Base-by-base conservation (phyloP, 305 asterid genomes). In the Fraxinus baroniana region DNA sequence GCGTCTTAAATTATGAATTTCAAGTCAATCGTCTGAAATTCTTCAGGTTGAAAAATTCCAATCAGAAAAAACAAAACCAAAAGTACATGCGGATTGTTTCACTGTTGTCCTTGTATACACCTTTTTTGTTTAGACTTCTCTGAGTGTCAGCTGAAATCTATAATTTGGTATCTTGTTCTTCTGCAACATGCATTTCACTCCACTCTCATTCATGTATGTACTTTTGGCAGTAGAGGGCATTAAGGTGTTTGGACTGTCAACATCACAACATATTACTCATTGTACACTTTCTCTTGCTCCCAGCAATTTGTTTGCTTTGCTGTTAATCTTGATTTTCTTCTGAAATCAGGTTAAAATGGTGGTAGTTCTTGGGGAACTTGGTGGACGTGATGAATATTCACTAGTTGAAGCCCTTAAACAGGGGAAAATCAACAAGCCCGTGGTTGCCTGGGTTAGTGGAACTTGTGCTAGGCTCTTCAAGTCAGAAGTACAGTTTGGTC, bases 371-470 rank as follows among this genome's bases (percentile, higher is more conserved):
- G 99, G 99, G 81, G 99, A 95, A 89, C 98, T 95, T 80, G 99
- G 99, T 82, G 99, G 99, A 28, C 92, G 95, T 80, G 99, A 95
- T 91, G 99, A 95, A 88, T 95, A 95, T 90, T 96, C 99, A 83
- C 88, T 96, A 57, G 98, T 96, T 72, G 99, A 96, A 90, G 99
- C 98, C 85, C 95, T 96, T 60, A 93, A 96, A 88, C 97, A 93
- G 86, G 99, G 99, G 80, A 96, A 92, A 82, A 94, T 96, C 85
- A 93, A 84, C 89, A 96, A 94, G 84, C 99, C 99, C 20, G 98
- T 96, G 60, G 98, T 91, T 80, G 99, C 98, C 82, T 96, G 99
- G 99, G 99, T 96, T 83, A 96, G 99, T 87, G 99, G 99, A 86
- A 96, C 99, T 77, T 95, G 99, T 76, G 99, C 98, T 41, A 93